A percentile compares a stretch with the other conserved stretches of the same genome.
Conservation (phyloP, 805 yeast species). For the Geotrichum ghanense region DNA sequence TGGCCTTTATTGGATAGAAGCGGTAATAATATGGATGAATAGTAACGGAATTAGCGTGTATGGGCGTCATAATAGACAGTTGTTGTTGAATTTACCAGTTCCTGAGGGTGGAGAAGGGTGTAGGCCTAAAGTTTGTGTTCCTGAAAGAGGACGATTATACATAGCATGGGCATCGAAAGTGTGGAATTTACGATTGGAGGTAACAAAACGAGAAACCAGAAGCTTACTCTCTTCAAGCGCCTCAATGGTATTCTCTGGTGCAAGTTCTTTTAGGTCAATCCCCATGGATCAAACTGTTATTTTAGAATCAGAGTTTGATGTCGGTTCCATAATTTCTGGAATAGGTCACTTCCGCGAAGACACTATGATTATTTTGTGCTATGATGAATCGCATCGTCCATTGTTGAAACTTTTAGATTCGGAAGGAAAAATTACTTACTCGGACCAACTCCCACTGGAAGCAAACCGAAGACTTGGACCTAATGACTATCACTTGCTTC, state of each 20-base stretch:
- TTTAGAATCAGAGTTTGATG: slow-evolving; percentile 29
- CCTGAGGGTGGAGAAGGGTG: slow-evolving; percentile 24
- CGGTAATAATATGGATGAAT: slow-evolving; percentile 70
- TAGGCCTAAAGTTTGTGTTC: slow-evolving; percentile 65
- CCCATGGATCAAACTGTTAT: slow-evolving; percentile 15
- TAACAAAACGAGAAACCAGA: slow-evolving; percentile 7
- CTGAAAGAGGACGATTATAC: slow-evolving; percentile 53
- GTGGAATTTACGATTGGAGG: slow-evolving; percentile 51
- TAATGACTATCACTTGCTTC: slow-evolving; percentile 65
- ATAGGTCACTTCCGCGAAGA: slow-evolving; percentile 67
- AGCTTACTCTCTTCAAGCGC: slow-evolving; percentile 6
- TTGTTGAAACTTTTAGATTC: slow-evolving; percentile 60
- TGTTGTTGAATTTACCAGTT: slow-evolving; percentile 39
- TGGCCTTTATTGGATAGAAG: slow-evolving; percentile 49
- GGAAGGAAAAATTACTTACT: slow-evolving; percentile 62
- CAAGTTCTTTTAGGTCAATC: slow-evolving; percentile 10
- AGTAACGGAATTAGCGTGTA: slow-evolving; percentile 66
- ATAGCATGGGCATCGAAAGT: slow-evolving; percentile 77
- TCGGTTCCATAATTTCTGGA: slow-evolving; percentile 58
- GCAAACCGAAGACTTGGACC: slow-evolving; percentile 50
- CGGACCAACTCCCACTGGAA: slow-evolving; percentile 63
- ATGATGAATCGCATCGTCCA: slow-evolving; percentile 40
- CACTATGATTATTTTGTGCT: slow-evolving; percentile 49
- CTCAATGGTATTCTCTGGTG: slow-evolving; percentile 8
- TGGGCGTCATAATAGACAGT: slow-evolving; percentile 46